Evolutionary conservation across 768 basidiomycete species (phyloP).

Genomic region (Lactifluus piperatus): DNA sequence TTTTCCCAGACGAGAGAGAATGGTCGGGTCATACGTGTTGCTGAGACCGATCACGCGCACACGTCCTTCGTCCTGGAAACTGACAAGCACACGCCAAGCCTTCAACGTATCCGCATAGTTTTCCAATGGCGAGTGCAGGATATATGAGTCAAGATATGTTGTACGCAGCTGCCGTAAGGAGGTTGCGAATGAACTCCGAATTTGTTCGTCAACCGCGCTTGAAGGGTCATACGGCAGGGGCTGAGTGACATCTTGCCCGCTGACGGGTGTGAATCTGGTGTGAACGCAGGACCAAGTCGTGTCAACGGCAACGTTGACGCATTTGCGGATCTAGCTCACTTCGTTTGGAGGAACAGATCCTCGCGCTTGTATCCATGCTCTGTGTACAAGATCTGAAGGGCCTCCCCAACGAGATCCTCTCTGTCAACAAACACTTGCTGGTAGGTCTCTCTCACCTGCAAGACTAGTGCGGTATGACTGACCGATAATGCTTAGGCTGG

Average conservation of each 20-base stretch:
- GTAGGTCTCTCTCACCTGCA: neutral
- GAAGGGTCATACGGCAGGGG: conserved; percentile 67
- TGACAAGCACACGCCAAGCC: conserved; percentile 58
- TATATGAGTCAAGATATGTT: conserved; percentile 66
- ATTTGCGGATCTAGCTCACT: conserved; percentile 33
- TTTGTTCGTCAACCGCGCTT: conserved; percentile 46
- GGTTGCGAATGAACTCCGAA: conserved; percentile 48
- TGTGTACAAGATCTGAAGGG: conserved; percentile 45
- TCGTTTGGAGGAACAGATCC: conserved; percentile 73
- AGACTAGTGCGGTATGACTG: neutral
- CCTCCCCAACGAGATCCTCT: conserved; percentile 71
- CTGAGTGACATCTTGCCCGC: conserved; percentile 60
- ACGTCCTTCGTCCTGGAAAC: conserved; percentile 55
- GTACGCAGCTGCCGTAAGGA: conserved; percentile 66
- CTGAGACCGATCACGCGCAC: conserved; percentile 63
- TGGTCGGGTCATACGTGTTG: conserved; percentile 59
- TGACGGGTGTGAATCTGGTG: conserved; percentile 60
- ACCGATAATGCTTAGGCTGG: conserved; percentile 70
- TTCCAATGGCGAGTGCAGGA: conserved; percentile 68
- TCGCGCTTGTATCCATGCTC: conserved; percentile 57
- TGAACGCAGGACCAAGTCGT: neutral
- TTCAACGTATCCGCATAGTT: conserved; percentile 51
- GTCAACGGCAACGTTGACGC: neutral
- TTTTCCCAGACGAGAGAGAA: conserved; percentile 45
- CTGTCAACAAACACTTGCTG: neutral